Evolutionary conservation across 2,329 filamentous ascomycete genomes (phyloP), one percentile per base, ranked within the genome.

Genomic region (Colletotrichum sp.): DNA sequence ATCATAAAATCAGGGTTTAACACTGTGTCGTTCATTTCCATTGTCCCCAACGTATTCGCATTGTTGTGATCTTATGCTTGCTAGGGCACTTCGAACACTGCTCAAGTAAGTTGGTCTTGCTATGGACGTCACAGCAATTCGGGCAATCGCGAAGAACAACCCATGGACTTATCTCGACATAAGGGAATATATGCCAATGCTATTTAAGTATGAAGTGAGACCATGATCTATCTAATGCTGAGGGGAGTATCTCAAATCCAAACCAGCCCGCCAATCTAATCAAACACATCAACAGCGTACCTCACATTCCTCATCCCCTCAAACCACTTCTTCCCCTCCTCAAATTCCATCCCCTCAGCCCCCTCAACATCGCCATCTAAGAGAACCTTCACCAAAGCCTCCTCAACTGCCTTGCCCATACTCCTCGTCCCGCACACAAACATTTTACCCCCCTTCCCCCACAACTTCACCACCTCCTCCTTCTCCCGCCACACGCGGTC

Each of bases 231-330:
- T 21, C n/a, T n/a, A 13, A 52, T 12, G n/a, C 43, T 24, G 43
- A 52, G 43, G 43, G 6, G 43, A 52, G n/a, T 52, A 52, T 52
- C 43, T 52, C n/a, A 21, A 52, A 21, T 7, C 43, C n/a, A 52
- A 36, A 60, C 32, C 12, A 24, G 3, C 6, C 12, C 7, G 21
- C 26, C 30, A 15, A 21, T 24, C 39, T 55, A 91, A 77, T 91
- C 89, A 85, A 93, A 93, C 16, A 93, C 91, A 83, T 93, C 91
- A 5, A 88, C 90, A 18, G 90, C 88, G 78, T 90, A 93, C 30
- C 91, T 83, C 82, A 89, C 88, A 72, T 92, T 92, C 74, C 87
- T 82, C 67, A 88, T 79, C 34, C 83, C 84, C 39, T 90, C 87
- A 79, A 90, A 89, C 88, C 87, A 90, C 72, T 82, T 83, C 70